A percentile compares a stretch with the other conserved stretches of the same genome.
These are phyloP conservation scores for Dothistroma pini DNA, from an alignment of 2,329 filamentous ascomycete species.

Conservation along the genomic window DNA sequence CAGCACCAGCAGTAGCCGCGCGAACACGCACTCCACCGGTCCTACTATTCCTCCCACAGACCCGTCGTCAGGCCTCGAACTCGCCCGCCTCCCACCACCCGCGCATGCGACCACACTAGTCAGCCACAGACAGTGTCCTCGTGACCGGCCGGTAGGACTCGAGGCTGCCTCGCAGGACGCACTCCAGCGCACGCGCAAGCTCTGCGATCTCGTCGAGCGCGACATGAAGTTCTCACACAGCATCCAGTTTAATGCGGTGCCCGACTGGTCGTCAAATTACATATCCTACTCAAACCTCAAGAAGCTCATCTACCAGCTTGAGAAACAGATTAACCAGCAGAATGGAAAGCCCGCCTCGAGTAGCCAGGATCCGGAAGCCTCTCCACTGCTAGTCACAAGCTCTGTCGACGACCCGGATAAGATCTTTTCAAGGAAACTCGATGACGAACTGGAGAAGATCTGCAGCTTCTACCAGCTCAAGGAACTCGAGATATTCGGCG, in stretches of 20 bases:
- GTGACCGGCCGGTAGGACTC: constrained; percentile 2
- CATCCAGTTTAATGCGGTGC: constrained; percentile 98
- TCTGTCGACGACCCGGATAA: constrained; percentile 65
- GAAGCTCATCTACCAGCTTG: constrained; percentile 95
- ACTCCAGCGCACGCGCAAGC: constrained; percentile 52
- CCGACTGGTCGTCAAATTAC: constrained; percentile 99
- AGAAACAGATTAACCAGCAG: constrained; percentile 70
- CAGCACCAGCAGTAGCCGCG: not conserved
- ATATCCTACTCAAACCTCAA: constrained; percentile 98
- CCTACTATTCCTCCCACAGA: not conserved
- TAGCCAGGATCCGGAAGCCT: constrained; percentile 70
- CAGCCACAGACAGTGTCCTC: not conserved
- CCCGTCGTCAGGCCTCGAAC: constrained; percentile 24
- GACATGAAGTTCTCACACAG: constrained; percentile 99
- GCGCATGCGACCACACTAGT: constrained; percentile 9
- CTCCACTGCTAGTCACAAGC: constrained; percentile 67
- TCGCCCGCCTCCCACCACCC: constrained; percentile 28
- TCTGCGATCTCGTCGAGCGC: constrained; percentile 67
- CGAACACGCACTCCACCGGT: constrained; percentile 2
- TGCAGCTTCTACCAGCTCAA: constrained; percentile 86
- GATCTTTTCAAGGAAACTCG: constrained; percentile 75
- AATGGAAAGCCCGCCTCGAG: constrained; percentile 18
- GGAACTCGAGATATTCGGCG: constrained; percentile 79
- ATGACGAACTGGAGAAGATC: constrained; percentile 90
- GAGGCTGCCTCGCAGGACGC: constrained; percentile 12